Evolutionary conservation across 1,139 yeast species (phyloP), one percentile per base, ranked within the genome.

Genomic region (Scheffersomyces quercinus): DNA sequence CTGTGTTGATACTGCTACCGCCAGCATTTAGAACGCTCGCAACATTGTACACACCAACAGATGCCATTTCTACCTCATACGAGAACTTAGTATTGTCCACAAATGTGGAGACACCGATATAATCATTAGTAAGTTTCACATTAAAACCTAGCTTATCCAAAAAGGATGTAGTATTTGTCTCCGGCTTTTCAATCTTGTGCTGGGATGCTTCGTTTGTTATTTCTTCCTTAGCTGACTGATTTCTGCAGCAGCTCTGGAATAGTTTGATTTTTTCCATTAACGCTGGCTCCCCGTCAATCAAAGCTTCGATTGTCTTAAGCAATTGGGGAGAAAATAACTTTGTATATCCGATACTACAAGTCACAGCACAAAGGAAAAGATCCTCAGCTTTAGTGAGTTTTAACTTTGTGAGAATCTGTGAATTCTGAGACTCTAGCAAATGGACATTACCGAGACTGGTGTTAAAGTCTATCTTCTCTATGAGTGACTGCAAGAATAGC

Each of bases 101-200:
- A 41, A 61, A 55, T 2, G 71, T 58, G 0, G 74, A 64, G 15
- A 73, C 40, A 6, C 75, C 75, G 36, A 68, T 49, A 46, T 73
- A 73, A 39, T 73, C 70, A 43, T 67, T 70, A 2, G 58, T 44
- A 37, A 68, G 46, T 11, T 55, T 57, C n/a, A 64, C 37, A 37
- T 60, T 67, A 43, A 67, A 60, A 1, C 64, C 65, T 29, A 62
- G 34, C 9, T 39, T 29, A 7, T 43, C 47, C 37, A 46, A 28
- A 28, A 42, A 14, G 16, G 16, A 14, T 10, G 13, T 13, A 31
- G 9, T 3, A 12, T 12, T 28, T 8, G 9, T 38, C 15, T 13
- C 37, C 7, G 29, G 38, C n/a, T 32, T 29, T 16, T 35, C 35
- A 20, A 28, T 39, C 31, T 15, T 41, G 30, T 37, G 39, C n/a